phyloP scores from a whole-genome alignment of 306 rosid genomes.

The Medicago lupulina region DNA sequence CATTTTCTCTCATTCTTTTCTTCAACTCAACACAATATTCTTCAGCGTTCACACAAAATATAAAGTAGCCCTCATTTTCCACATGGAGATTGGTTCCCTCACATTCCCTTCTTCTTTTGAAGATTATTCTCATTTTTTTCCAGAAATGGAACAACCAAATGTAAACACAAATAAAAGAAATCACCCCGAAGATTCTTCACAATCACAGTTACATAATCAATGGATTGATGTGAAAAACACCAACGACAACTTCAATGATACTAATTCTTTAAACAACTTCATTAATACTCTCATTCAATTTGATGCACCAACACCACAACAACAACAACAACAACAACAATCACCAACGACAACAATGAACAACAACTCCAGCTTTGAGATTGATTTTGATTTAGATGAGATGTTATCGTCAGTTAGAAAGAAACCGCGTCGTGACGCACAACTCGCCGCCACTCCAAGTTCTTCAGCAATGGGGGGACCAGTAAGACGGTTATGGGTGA shows the following conservation, averaged over 20 bases:
- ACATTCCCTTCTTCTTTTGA: slow-evolving; percentile 53
- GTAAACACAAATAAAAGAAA: slow-evolving; percentile 46
- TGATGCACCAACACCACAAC: slow-evolving; percentile 41
- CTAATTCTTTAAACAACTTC: slow-evolving; percentile 42
- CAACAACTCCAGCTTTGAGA: background rate
- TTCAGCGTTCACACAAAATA: slow-evolving; percentile 54
- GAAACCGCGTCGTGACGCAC: slow-evolving; percentile 34
- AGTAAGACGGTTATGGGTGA: slow-evolving; percentile 81
- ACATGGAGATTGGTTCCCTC: slow-evolving; percentile 61
- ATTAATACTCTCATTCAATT: slow-evolving; percentile 52
- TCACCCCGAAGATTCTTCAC: slow-evolving; percentile 18
- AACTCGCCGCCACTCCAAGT: background rate
- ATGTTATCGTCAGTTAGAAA: slow-evolving; percentile 33
- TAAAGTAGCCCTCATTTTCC: background rate
- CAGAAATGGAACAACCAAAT: slow-evolving; percentile 53
- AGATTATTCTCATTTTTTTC: slow-evolving; percentile 46
- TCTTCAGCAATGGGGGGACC: slow-evolving; percentile 17
- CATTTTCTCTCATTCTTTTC: background rate
- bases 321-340: slow-evolving; percentile 10
- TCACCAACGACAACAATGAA: slow-evolving; percentile 27
- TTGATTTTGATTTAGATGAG: slow-evolving; percentile 38
- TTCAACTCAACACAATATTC: slow-evolving; percentile 12
- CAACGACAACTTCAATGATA: slow-evolving; percentile 19
- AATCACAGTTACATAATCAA: background rate
- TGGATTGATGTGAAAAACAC: background rate